Base-by-base conservation (phyloP, 495 filamentous ascomycete species). In the Geopyxis carbonaria region DNA sequence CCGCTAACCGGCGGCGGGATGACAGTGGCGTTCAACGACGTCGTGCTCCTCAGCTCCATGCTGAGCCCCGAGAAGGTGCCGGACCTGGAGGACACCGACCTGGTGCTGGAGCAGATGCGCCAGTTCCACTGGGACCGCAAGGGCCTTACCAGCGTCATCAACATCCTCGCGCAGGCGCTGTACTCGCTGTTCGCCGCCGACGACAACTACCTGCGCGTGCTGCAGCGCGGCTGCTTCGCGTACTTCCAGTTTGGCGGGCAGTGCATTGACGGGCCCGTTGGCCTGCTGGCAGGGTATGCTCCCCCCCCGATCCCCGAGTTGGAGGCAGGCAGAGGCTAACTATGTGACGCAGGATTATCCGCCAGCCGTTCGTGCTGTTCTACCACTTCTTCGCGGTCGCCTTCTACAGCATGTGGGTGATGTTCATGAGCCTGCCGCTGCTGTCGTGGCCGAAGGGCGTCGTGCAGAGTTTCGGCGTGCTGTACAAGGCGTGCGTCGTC, bases 351-450 rank as follows among this genome's bases (percentile, higher is more conserved):
- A n/a, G n/a, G 0, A 66, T 94, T 31, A 76, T 91, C 53, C 66
- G 76, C 14, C 69, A 72, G 32, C 89, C 89, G 1, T 48, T 76
- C 19, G 69, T 84, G 31, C 73, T 97, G 37, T 75, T 91, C 49
- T 79, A 73, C 52, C 87, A 97, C 60, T 97, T 97, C 64, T 95
- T 93, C 60, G 70, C 73, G 18, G 89, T 97, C 23, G 89, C 89
- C 1, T 71, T 94, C 47, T 68, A 91, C 38, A 75, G 78, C 11
- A 85, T 97, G 42, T 91, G 82, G 78, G 55, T 93, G 22, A 65
- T 83, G 44, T 65, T 68, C 41, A 54, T 54, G 5, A 50, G 50
- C 5, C 22, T 61, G 16, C 73, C 74, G 1, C 14, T 78, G 11
- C 67, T 68, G 54, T 66, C 64, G 45, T 57, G 76, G 40, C 75